Base-by-base conservation (phyloP, 345 rosid genomes). In the Linum tenue region DNA sequence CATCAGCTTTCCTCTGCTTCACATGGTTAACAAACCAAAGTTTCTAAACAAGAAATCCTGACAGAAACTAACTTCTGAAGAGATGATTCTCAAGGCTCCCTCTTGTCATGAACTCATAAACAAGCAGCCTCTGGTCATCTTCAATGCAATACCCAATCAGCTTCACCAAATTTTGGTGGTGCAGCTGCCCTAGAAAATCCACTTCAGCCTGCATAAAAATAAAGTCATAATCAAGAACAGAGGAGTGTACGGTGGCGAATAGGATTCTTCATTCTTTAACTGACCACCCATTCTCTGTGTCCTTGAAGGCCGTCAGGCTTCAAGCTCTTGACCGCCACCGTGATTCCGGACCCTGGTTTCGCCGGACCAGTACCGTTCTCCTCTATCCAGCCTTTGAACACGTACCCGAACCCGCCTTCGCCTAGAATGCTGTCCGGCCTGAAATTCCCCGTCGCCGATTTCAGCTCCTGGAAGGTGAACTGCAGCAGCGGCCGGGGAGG, bases 241-340 rank as follows among this genome's bases (percentile, higher is more conserved):
- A 41, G 44, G 44, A 41, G 44, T 1, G 9, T 4, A 41, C 6
- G 1, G n/a, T n/a, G 7, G 53, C 14, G 14, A 9, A 5, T 48
- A 6, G 1, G 31, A 22, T 22, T 3, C 2, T 48, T 48, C 3
- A 48, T 7, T 69, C 63, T 64, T 76, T 67, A 74, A 80, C 90
- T 77, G 73, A 73, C 77, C 77, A 73, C 70, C 77, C 77, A 73
- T 69, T 73, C 77, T 73, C 73, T 69, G 65, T 73, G 77, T 59
- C 77, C 77, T 65, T 73, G 77, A 64, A 73, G 73, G 11, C 73
- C 77, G 50, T 73, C 77, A 15, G 73, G 77, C 73, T 73, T 73
- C 62, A 73, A 73, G 57, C 77, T 73, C 70, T 73, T 73, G 15
- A 73, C 77, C 0, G 77, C 77, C 6, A 73, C 77, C 2, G 77